phyloP scores from a whole-genome alignment of 2,329 filamentous ascomycete genomes.

The Alternaria panax region DNA sequence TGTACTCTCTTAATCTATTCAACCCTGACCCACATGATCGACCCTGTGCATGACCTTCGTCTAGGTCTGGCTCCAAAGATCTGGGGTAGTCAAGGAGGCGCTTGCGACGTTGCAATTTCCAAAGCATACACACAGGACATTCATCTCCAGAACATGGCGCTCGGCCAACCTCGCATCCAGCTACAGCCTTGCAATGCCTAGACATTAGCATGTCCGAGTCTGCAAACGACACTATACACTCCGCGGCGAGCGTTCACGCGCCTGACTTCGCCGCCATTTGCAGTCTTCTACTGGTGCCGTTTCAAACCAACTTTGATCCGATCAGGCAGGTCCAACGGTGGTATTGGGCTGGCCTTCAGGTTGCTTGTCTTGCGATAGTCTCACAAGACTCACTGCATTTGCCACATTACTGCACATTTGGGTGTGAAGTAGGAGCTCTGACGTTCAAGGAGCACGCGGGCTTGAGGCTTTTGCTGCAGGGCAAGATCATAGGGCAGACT shows the following conservation, averaged over 20 bases:
- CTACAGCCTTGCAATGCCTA: conserved; percentile 7
- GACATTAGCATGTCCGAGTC: conserved; percentile 10
- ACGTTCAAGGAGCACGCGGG: conserved; percentile 34
- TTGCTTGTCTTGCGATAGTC: conserved; percentile 25
- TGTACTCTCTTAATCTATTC: conserved; percentile 31
- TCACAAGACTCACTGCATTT: conserved; percentile 31
- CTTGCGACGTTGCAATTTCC: conserved; percentile 25
- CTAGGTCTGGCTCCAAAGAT: conserved; percentile 11
- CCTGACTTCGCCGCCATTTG: conserved; percentile 3
- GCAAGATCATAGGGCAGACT: conserved; percentile 32
- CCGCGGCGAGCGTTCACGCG: conserved; percentile 1
- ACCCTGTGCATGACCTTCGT: conserved; percentile 24
- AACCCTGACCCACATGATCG: conserved; percentile 29
- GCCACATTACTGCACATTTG: not conserved
- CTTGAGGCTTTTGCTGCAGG: conserved; percentile 24
- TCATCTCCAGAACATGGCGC: conserved; percentile 21
- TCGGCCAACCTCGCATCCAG: conserved; percentile 22
- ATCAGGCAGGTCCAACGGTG: conserved; percentile 23
- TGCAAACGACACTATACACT: conserved; percentile 5
- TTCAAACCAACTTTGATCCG: conserved; percentile 8
- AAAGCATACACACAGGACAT: conserved; percentile 26
- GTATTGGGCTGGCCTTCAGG: conserved; percentile 3
- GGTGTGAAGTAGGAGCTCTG: conserved; percentile 17
- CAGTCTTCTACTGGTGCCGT: conserved; percentile 4
- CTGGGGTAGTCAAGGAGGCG: conserved; percentile 18